These are phyloP conservation scores for Quercus engelmannii DNA, from an alignment of 306 rosid species.

Conservation along the genomic window DNA sequence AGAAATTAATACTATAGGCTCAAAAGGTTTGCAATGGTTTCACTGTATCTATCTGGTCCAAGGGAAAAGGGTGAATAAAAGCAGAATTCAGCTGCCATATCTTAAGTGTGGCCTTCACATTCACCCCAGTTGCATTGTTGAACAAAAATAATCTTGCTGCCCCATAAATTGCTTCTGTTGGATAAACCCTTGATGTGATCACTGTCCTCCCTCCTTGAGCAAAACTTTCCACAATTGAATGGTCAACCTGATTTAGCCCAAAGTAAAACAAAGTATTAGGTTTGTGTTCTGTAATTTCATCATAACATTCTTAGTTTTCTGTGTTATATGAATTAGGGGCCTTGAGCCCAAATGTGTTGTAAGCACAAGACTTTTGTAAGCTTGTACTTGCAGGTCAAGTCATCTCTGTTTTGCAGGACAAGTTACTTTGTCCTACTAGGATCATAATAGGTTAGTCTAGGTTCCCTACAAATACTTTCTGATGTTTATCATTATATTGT, in stretches of 20 bases:
- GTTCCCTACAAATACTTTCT: too few relatives aligned
- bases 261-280: not conserved
- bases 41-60: constrained; percentile 24
- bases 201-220: constrained; percentile 80
- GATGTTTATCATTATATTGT: too few relatives aligned
- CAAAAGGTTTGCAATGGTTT: not conserved
- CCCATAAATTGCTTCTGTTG: constrained; percentile 84
- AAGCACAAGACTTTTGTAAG: too few relatives aligned
- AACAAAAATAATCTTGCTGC: constrained; percentile 71
- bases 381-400: too few relatives aligned
- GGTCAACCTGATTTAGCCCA: constrained; percentile 55
- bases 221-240: constrained; percentile 81
- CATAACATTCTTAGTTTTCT: too few relatives aligned
- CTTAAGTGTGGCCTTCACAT: constrained; percentile 59
- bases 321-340: too few relatives aligned
- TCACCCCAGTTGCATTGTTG: constrained; percentile 72
- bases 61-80: constrained; percentile 65
- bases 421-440: too few relatives aligned
- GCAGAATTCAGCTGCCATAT: constrained; percentile 76
- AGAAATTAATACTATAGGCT: not conserved
- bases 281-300: too few relatives aligned
- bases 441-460: too few relatives aligned
- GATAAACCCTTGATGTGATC: constrained; percentile 72
- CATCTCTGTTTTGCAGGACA: too few relatives aligned
- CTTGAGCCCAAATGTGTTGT: too few relatives aligned